Evolutionary conservation across 106 monocot species (phyloP).

Genomic region (Allium cepa): DNA sequence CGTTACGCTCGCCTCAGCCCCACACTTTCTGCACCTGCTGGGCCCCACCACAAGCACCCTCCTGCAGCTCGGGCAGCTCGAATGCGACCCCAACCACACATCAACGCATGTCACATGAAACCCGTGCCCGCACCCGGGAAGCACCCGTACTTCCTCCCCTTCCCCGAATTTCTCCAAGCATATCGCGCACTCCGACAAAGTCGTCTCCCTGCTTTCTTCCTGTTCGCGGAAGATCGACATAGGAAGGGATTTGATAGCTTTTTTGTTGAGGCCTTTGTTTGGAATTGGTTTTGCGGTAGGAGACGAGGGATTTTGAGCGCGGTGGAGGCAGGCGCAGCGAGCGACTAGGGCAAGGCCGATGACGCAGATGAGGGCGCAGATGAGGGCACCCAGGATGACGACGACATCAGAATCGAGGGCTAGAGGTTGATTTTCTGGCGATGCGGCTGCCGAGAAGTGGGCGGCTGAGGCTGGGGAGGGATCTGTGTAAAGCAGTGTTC

Average conservation of each 20-base stretch:
- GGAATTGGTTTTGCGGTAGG: conserved; percentile 10
- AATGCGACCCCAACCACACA: conserved; percentile 20
- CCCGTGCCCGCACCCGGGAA: conserved; percentile 26
- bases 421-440: conserved; percentile 6
- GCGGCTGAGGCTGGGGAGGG: background rate
- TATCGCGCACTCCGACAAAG: conserved; percentile 30
- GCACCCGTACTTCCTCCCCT: conserved; percentile 26
- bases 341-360: conserved; percentile 26
- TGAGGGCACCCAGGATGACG: conserved; percentile 22
- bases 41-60: conserved; percentile 6
- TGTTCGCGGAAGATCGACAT: conserved; percentile 2
- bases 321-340: conserved; percentile 26
- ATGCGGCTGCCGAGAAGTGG: background rate
- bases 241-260: conserved; percentile 13
- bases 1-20: background rate
- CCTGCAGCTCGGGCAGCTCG: conserved; percentile 20
- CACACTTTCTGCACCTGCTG: conserved; percentile 11
- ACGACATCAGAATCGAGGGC: conserved; percentile 27
- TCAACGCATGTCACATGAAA: conserved; percentile 23
- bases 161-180: conserved; percentile 40
- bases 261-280: conserved; percentile 21
- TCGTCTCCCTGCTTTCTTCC: background rate
- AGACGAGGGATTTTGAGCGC: background rate
- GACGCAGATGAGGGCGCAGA: conserved; percentile 33
- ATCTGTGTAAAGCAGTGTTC: background rate